Evolutionary conservation across 148 eudicot genomes (phyloP).

Genomic region (Heliamphora exappendiculata): DNA sequence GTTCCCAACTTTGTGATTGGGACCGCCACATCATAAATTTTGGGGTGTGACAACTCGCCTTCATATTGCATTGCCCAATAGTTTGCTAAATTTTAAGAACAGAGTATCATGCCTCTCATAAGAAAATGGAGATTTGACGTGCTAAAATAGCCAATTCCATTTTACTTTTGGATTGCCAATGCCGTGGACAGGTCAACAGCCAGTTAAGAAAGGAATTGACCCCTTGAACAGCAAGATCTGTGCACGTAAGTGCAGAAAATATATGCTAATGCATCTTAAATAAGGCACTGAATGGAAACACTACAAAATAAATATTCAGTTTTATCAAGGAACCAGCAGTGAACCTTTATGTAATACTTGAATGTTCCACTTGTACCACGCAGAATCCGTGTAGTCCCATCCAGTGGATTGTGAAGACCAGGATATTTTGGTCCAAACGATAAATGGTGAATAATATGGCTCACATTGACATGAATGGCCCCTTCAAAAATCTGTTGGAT

Average conservation of each 20-base stretch:
- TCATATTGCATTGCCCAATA: not conserved
- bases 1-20: too few relatives aligned
- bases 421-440: slow-evolving; percentile 98
- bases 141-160: not conserved
- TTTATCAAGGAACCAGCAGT: not conserved
- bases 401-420: slow-evolving; percentile 92
- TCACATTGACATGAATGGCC: slow-evolving; percentile 85
- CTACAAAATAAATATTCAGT: not conserved
- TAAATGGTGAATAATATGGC: slow-evolving; percentile 89
- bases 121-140: not conserved
- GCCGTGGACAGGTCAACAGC: not conserved
- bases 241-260: not conserved
- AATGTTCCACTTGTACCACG: slow-evolving; percentile 83
- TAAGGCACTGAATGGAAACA: not conserved
- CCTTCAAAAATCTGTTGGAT: slow-evolving; percentile 79
- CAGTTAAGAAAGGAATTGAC: not conserved
- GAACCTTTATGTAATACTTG: slow-evolving; percentile 95
- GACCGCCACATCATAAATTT: too few relatives aligned
- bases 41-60: not conserved
- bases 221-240: not conserved
- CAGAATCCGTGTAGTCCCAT: slow-evolving; percentile 66
- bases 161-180: not conserved
- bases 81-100: not conserved
- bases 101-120: not conserved
- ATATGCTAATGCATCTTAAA: not conserved